Evolutionary conservation across 2,329 filamentous ascomycete species (phyloP).

Genomic region (Colletotrichum sp.): DNA sequence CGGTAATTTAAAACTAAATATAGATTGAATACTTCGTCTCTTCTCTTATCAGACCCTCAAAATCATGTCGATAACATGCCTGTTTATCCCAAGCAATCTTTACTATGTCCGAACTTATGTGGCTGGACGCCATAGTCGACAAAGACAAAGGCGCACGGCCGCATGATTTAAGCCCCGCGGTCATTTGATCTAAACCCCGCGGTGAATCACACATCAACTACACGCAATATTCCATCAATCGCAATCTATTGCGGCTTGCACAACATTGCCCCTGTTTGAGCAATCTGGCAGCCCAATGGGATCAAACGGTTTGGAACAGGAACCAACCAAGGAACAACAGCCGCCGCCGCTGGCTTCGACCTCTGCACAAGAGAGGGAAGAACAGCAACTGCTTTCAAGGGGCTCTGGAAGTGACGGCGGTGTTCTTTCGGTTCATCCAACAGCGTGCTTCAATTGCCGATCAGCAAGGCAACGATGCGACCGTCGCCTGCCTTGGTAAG

Average conservation of each 20-base stretch:
- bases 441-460: neutral
- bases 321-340: neutral
- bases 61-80: too few relatives aligned
- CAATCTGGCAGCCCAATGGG: neutral
- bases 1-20: too few relatives aligned
- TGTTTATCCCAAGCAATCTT: too few relatives aligned
- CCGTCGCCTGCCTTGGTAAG: neutral
- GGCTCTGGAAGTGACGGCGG: neutral
- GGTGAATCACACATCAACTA: neutral
- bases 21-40: too few relatives aligned
- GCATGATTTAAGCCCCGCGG: neutral
- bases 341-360: neutral
- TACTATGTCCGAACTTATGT: neutral
- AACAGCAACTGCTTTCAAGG: neutral
- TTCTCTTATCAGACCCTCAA: too few relatives aligned
- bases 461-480: neutral
- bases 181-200: neutral
- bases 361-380: neutral
- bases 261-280: neutral
- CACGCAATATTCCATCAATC: neutral
- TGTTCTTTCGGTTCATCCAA: neutral
- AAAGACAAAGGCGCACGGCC: neutral
- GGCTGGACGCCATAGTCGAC: neutral
- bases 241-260: neutral
- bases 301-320: neutral